These are phyloP conservation scores for Mytilinidion resinicola DNA, from an alignment of 495 filamentous ascomycete species.

Conservation along the genomic window DNA sequence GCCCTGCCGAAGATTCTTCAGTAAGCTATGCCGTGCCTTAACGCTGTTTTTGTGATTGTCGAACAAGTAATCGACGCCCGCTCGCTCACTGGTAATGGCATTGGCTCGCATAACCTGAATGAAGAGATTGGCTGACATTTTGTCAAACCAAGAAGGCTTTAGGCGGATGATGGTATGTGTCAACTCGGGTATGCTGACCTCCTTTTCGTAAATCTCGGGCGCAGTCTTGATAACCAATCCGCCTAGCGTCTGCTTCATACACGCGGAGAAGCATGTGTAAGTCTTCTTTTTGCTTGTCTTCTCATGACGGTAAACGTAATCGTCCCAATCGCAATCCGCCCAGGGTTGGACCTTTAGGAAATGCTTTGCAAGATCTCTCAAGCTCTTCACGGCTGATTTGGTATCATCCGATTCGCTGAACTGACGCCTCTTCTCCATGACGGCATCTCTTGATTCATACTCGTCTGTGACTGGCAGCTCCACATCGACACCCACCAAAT, in stretches of 20 bases:
- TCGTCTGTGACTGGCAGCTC: slow-evolving; percentile 44
- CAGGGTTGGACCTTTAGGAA: slow-evolving; percentile 77
- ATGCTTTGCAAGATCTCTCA: slow-evolving; percentile 64
- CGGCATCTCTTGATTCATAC: slow-evolving; percentile 19
- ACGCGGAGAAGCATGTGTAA: slow-evolving; percentile 40
- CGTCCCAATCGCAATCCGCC: slow-evolving; percentile 61
- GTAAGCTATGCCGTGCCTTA: slow-evolving; percentile 55
- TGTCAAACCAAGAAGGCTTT: slow-evolving; percentile 77
- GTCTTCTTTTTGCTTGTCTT: slow-evolving; percentile 41
- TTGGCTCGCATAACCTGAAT: slow-evolving; percentile 75
- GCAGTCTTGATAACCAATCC: slow-evolving; percentile 76
- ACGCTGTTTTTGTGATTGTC: slow-evolving; percentile 55
- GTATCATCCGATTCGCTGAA: slow-evolving; percentile 30
- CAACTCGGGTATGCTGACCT: slow-evolving; percentile 61
- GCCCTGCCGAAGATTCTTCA: slow-evolving; percentile 76
- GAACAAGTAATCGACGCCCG: slow-evolving; percentile 83
- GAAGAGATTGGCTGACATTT: slow-evolving; percentile 77
- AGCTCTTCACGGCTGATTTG: slow-evolving; percentile 47
- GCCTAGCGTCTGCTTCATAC: slow-evolving; percentile 64
- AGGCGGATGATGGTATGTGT: slow-evolving; percentile 66
- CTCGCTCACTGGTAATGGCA: slow-evolving; percentile 79
- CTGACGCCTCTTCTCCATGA: slow-evolving; percentile 28
- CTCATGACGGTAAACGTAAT: slow-evolving; percentile 64
- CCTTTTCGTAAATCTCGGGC: slow-evolving; percentile 58
- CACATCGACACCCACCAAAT: slow-evolving; percentile 69